phyloP scores from a whole-genome alignment of 2,329 filamentous ascomycete genomes.

The Arthrinium phaeospermum region DNA sequence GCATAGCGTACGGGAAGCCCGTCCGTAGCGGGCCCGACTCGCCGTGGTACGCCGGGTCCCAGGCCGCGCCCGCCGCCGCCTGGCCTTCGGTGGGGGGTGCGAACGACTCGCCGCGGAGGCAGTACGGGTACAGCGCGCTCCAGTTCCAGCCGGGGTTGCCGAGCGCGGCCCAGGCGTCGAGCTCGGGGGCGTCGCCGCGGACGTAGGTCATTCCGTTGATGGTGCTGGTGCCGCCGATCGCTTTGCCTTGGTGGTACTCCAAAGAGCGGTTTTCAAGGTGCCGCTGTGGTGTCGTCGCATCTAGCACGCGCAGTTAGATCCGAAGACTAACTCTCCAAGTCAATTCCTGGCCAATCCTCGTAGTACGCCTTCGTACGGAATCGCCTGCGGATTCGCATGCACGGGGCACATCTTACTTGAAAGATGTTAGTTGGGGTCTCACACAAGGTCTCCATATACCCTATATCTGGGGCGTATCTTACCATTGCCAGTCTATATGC shows the following conservation, averaged over 20 bases:
- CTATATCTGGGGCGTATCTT: not conserved
- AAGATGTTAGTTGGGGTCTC: not conserved
- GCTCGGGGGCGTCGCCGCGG: constrained; percentile 47
- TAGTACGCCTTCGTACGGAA: too few species aligned
- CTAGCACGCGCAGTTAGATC: not conserved
- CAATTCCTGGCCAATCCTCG: too few species aligned
- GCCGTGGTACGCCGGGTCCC: constrained; percentile 43
- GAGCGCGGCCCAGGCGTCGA: constrained; percentile 50
- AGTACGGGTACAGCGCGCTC: constrained; percentile 51
- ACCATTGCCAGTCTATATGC: constrained; percentile 42
- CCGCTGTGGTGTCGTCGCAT: constrained; percentile 39
- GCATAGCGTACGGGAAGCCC: constrained; percentile 43
- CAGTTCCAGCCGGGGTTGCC: constrained; percentile 53
- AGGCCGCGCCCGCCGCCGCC: constrained; percentile 41
- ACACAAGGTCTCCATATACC: not conserved
- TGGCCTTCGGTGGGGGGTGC: constrained; percentile 42
- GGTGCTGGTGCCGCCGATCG: constrained; percentile 46
- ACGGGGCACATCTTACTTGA: not conserved
- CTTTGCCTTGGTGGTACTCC: constrained; percentile 42
- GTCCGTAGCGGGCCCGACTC: constrained; percentile 41
- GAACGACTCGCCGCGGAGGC: constrained; percentile 49
- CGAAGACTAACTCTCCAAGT: not conserved
- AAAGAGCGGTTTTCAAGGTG: constrained; percentile 40
- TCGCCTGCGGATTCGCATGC: too few species aligned
- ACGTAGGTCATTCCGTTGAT: constrained; percentile 54